A percentile compares a stretch with the other conserved stretches of the same genome.
Conservation (phyloP, 1,139 yeast species). For the Blastobotrys raffinosifermentans region DNA sequence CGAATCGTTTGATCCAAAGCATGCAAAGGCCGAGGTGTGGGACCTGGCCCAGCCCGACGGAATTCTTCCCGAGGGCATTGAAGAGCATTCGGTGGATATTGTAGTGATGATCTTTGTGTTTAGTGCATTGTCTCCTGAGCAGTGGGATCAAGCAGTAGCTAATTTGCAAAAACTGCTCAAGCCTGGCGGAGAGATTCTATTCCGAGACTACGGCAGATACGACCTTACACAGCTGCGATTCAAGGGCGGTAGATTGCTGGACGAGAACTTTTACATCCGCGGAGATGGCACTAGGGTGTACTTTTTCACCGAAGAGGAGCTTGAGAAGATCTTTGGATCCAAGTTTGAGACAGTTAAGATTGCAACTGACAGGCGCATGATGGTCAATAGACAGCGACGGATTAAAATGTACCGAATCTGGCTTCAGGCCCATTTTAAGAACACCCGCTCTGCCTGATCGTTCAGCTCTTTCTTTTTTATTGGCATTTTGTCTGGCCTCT, state of each 20-base stretch:
- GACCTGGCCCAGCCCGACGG: slow-evolving; percentile 71
- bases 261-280: slow-evolving; percentile 89
- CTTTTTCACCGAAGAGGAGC: slow-evolving; percentile 91
- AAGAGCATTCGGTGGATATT: slow-evolving; percentile 77
- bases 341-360: slow-evolving; percentile 65
- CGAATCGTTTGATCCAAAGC: slow-evolving; percentile 53
- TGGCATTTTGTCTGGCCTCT: no score
- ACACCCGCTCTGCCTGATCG: no score
- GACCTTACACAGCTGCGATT: slow-evolving; percentile 94
- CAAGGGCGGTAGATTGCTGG: slow-evolving; percentile 79
- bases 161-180: slow-evolving; percentile 70
- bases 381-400: slow-evolving; percentile 87
- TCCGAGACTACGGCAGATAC: slow-evolving; percentile 93
- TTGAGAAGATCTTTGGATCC: slow-evolving; percentile 63
- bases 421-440: slow-evolving; percentile 83
- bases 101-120: slow-evolving; percentile 92
- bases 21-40: slow-evolving; percentile 89
- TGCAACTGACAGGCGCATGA: slow-evolving; percentile 82
- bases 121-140: slow-evolving; percentile 86
- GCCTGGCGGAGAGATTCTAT: slow-evolving; percentile 86
- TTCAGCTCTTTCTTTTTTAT: no score
- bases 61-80: slow-evolving; percentile 74
- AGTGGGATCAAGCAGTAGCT: slow-evolving; percentile 75
- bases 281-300: slow-evolving; percentile 98
- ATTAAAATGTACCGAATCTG: slow-evolving; percentile 95